phyloP scores from a whole-genome alignment of 2,329 filamentous ascomycete genomes.

The Sphaceloma murrayae region DNA sequence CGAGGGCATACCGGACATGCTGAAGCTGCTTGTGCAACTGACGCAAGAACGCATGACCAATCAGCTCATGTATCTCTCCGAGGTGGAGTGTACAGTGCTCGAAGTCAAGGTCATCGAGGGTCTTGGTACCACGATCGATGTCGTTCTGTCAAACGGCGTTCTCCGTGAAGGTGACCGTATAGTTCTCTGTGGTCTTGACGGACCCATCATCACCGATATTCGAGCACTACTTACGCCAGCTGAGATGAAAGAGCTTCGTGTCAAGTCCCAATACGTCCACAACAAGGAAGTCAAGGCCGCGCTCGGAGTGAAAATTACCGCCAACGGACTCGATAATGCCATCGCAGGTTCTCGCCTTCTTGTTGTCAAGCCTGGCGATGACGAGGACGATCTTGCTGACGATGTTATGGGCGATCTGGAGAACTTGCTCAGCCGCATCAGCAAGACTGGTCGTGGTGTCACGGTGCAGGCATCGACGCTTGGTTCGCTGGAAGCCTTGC shows the following conservation, averaged over 20 bases:
- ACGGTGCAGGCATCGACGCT: slow-evolving; percentile 95
- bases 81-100: slow-evolving; percentile 93
- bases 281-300: slow-evolving; percentile 99
- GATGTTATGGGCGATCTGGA: slow-evolving; percentile 94
- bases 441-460: slow-evolving; percentile 86
- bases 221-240: slow-evolving; percentile 88
- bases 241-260: slow-evolving; percentile 82
- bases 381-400: slow-evolving; percentile 83
- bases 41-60: slow-evolving; percentile 97
- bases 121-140: slow-evolving; percentile 97
- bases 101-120: slow-evolving; percentile 99
- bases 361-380: slow-evolving; percentile 88
- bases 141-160: slow-evolving; percentile 91
- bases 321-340: slow-evolving; percentile 87
- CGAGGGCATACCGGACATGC: slow-evolving; percentile 96
- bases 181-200: slow-evolving; percentile 92
- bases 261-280: slow-evolving; percentile 95
- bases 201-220: slow-evolving; percentile 89
- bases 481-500: slow-evolving; percentile 86
- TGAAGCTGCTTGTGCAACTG: slow-evolving; percentile 84
- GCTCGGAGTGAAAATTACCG: slow-evolving; percentile 96
- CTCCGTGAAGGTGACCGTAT: slow-evolving; percentile 89
- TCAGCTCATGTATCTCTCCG: slow-evolving; percentile 94
- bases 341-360: slow-evolving; percentile 93
- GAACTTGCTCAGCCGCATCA: slow-evolving; percentile 80